Evolutionary conservation across 768 basidiomycete genomes (phyloP), one percentile per base, ranked within the genome.

Genomic region (Lactarius sp.): DNA sequence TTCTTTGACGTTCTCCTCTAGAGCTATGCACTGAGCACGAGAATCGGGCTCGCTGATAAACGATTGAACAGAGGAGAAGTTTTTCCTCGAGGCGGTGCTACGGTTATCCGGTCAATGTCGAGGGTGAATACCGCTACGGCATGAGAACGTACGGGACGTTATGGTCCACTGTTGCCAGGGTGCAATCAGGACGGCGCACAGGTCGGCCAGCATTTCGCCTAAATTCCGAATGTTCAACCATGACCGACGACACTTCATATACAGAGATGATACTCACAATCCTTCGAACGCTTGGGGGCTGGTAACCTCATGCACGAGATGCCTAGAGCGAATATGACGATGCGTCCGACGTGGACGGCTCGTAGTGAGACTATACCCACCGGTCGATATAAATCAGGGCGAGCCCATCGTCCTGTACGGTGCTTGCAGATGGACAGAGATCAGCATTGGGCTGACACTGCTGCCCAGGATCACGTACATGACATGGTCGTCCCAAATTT

Each of bases 401-500:
- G 53, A 88, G 79, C 53, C 89, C 91, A 70, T 90, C 85, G 50
- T 89, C 84, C 68, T 89, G 84, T 62, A 81, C 73, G 70, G 89
- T 82, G 42, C 92, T 92, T 70, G 51, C 14, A 47, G 18, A 27
- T 10, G 12, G 18, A 65, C n/a, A n/a, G 33, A 14, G n/a, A 22
- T 65, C n/a, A 64, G 46, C 3, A 31, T 20, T 8, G 41, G 14
- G n/a, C 51, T 0, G 5, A n/a, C 14, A 20, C 41, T 6, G 33
- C 34, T 2, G 34, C 6, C 3, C 31, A 12, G 33, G 10, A 22
- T 51, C 12, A 69, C 90, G 66, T 70, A 93, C 85, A 98, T 89
- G 71, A 96, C 85, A 77, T 98, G 96, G 73, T 98, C 94, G 68
- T 97, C 93, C 86, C 92, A 97, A 67, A 98, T 93, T 79, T 98